phyloP scores from a whole-genome alignment of 75 land plant species.

The Sequoiadendron giganteum region DNA sequence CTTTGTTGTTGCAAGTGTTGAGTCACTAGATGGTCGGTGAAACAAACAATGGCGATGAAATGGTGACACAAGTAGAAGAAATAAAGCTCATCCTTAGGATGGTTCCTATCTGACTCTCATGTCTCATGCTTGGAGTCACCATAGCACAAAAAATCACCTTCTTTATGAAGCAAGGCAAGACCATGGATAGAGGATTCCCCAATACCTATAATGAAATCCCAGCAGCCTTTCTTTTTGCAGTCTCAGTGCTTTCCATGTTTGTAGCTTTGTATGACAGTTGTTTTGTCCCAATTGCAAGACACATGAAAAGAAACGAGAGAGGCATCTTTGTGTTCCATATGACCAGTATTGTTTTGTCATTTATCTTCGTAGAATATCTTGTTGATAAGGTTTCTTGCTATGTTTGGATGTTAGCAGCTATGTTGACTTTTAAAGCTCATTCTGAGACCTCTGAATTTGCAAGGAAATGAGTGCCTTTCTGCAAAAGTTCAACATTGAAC shows the following conservation, averaged over 20 bases:
- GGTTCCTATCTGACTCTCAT: conserved; percentile 66
- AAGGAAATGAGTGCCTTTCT: no score
- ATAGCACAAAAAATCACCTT: conserved; percentile 55
- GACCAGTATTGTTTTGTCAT: no score
- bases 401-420: no score
- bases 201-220: conserved; percentile 40
- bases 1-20: no score
- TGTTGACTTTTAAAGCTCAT: no score
- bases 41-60: no score
- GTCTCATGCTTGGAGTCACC: conserved; percentile 41
- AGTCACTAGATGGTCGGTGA: no score
- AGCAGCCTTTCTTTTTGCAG: conserved; percentile 49
- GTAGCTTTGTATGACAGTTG: conserved; percentile 65
- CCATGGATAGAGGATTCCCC: conserved; percentile 36
- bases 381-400: no score
- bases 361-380: no score
- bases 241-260: conserved; percentile 51
- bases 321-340: no score
- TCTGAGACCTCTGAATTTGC: no score
- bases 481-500: no score
- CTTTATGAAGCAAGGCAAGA: conserved; percentile 65
- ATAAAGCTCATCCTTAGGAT: conserved; percentile 51
- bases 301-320: conserved; percentile 48
- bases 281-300: conserved; percentile 57
- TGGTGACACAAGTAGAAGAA: conserved; percentile 71